Conservation (phyloP, 805 yeast species). For the Lipomyces anomalus region DNA sequence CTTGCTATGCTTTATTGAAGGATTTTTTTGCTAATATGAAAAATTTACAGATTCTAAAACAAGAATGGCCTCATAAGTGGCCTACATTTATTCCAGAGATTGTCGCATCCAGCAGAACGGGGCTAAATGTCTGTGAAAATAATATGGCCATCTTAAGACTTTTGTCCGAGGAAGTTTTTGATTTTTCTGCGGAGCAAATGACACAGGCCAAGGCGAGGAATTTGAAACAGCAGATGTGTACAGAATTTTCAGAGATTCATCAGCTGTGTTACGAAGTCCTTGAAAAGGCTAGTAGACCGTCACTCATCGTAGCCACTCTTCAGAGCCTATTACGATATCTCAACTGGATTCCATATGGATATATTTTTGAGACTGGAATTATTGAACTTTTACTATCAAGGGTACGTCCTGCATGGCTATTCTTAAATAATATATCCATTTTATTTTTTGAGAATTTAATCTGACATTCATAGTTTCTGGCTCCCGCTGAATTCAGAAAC, state of each 20-base stretch:
- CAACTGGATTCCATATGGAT: slow-evolving; percentile 91
- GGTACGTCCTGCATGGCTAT: too few relatives aligned
- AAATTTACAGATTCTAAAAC: slow-evolving; percentile 70
- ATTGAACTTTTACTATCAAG: slow-evolving; percentile 66
- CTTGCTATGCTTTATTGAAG: too few relatives aligned
- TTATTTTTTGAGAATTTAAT: too few relatives aligned
- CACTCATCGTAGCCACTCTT: slow-evolving; percentile 77
- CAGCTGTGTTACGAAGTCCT: slow-evolving; percentile 88
- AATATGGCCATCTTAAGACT: slow-evolving; percentile 88
- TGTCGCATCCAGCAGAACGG: slow-evolving; percentile 73
- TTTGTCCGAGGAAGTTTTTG: slow-evolving; percentile 92
- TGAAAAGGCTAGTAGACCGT: slow-evolving; percentile 80
- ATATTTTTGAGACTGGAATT: slow-evolving; percentile 81
- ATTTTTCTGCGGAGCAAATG: slow-evolving; percentile 91
- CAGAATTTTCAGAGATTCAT: slow-evolving; percentile 89
- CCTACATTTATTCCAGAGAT: slow-evolving; percentile 94
- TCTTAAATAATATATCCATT: too few relatives aligned
- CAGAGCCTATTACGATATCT: slow-evolving; percentile 76
- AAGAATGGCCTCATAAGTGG: slow-evolving; percentile 99
- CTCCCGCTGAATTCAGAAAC: slow-evolving; percentile 73
- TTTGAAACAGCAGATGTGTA: slow-evolving; percentile 75
- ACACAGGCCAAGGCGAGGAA: slow-evolving; percentile 89
- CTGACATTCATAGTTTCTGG: too few relatives aligned
- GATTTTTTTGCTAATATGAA: too few relatives aligned
- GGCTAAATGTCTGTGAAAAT: slow-evolving; percentile 93